Conservation (phyloP, 2,329 filamentous ascomycete species). For the Trichoderma sp. region DNA sequence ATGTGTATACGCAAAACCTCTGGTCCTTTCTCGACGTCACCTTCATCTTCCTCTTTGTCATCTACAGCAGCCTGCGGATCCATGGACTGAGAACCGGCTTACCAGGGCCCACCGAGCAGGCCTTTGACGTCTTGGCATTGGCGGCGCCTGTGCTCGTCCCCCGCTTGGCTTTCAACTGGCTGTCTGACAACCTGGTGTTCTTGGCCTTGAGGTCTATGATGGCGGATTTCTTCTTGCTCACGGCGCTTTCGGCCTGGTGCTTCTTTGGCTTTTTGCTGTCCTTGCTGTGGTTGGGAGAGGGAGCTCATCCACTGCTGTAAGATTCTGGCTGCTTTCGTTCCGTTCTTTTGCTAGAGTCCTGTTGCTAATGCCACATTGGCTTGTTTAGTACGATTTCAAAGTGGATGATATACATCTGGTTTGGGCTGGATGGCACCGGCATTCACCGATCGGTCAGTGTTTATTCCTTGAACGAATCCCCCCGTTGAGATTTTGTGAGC, state of each 20-base stretch:
- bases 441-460: constrained; percentile 56
- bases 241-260: constrained; percentile 76
- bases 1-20: constrained; percentile 82
- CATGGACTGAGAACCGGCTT: constrained; percentile 59
- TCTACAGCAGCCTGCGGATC: constrained; percentile 68
- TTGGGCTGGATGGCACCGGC: constrained; percentile 74
- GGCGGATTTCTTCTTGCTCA: constrained; percentile 79
- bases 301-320: constrained; percentile 59
- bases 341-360: not conserved
- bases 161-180: constrained; percentile 76
- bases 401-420: constrained; percentile 95
- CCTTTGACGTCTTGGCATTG: constrained; percentile 76
- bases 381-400: constrained; percentile 67
- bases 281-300: constrained; percentile 74
- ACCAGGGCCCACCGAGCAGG: constrained; percentile 59
- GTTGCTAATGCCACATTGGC: not conserved
- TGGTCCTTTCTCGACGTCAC: constrained; percentile 86
- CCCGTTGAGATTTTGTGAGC: not conserved
- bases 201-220: constrained; percentile 82
- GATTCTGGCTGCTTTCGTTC: constrained; percentile 29
- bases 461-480: not conserved
- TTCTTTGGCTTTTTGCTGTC: constrained; percentile 80
- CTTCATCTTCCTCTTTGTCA: constrained; percentile 70
- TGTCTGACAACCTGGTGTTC: constrained; percentile 83
- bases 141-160: constrained; percentile 77